phyloP scores from a whole-genome alignment of 202 grass and related monocot genomes.

The Alloteropsis angusta region DNA sequence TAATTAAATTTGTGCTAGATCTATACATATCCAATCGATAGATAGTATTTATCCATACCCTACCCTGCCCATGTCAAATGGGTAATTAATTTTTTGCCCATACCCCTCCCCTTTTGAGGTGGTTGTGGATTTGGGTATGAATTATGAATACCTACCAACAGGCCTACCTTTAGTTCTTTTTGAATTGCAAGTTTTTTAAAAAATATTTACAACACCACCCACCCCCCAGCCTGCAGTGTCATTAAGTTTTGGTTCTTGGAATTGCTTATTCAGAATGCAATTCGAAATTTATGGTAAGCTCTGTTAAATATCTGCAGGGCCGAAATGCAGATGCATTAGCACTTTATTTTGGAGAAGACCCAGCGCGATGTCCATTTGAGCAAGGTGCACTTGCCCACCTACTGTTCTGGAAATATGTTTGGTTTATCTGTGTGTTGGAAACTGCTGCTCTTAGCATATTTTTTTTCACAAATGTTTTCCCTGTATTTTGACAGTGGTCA shows the following conservation, averaged over 20 bases:
- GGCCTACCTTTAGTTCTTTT: not conserved
- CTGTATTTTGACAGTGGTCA: constrained; percentile 59
- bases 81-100: too few species aligned
- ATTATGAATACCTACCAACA: too few species aligned
- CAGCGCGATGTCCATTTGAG: constrained; percentile 82
- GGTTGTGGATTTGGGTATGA: too few species aligned
- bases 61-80: too few species aligned
- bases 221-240: not conserved
- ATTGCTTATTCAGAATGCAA: not conserved
- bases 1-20: too few species aligned
- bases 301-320: constrained; percentile 44
- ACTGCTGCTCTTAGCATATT: not conserved
- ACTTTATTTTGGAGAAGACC: constrained; percentile 99
- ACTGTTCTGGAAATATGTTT: not conserved
- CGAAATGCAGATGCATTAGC: constrained; percentile 95
- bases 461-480: constrained; percentile 1
- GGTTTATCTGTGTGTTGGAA: not conserved
- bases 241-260: not conserved
- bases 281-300: not conserved
- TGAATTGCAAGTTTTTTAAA: not conserved
- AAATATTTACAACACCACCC: not conserved
- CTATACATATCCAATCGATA: too few species aligned
- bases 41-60: too few species aligned
- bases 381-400: constrained; percentile 50
- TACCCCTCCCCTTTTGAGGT: too few species aligned